These are phyloP conservation scores for Pharus latifolius DNA, from an alignment of 176 grass and related monocot species.

Conservation along the genomic window DNA sequence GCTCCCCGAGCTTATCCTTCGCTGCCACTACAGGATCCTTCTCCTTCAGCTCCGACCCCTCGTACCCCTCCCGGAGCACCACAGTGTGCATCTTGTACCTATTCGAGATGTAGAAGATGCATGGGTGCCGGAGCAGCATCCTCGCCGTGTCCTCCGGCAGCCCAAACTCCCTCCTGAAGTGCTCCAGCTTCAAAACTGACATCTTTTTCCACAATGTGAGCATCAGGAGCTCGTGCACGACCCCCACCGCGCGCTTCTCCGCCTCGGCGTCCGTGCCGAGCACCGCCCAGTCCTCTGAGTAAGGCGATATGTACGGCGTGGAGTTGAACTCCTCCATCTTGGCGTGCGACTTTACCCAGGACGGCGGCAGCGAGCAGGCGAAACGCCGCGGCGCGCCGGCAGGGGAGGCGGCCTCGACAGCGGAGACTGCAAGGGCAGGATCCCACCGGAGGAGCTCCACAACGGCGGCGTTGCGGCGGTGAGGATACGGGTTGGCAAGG, in stretches of 20 bases:
- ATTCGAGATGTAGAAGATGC: slow-evolving; percentile 86
- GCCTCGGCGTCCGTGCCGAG: neutral
- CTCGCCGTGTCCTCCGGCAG: slow-evolving; percentile 44
- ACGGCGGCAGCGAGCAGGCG: slow-evolving; percentile 50
- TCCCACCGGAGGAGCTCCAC: slow-evolving; percentile 67
- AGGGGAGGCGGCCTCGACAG: slow-evolving; percentile 28
- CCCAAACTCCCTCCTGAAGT: slow-evolving; percentile 74
- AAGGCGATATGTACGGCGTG: slow-evolving; percentile 75
- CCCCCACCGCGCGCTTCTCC: slow-evolving; percentile 53
- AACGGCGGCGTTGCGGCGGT: slow-evolving; percentile 50
- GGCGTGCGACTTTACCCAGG: slow-evolving; percentile 49
- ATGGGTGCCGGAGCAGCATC: slow-evolving; percentile 55
- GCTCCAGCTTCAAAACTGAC: slow-evolving; percentile 79
- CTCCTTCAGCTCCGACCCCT: slow-evolving; percentile 52
- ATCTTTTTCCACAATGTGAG: slow-evolving; percentile 75
- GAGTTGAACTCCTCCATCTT: slow-evolving; percentile 74
- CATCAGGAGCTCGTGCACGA: slow-evolving; percentile 78
- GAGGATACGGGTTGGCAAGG: slow-evolving; percentile 51
- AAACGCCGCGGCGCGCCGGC: slow-evolving; percentile 22
- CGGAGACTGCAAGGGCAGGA: slow-evolving; percentile 46
- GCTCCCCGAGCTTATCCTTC: slow-evolving; percentile 69
- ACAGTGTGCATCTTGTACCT: slow-evolving; percentile 78
- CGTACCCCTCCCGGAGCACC: slow-evolving; percentile 63
- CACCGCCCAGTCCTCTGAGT: slow-evolving; percentile 24
- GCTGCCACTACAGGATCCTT: slow-evolving; percentile 66